Conservation (phyloP, 345 rosid species). For the Eutrema heterophyllum region DNA sequence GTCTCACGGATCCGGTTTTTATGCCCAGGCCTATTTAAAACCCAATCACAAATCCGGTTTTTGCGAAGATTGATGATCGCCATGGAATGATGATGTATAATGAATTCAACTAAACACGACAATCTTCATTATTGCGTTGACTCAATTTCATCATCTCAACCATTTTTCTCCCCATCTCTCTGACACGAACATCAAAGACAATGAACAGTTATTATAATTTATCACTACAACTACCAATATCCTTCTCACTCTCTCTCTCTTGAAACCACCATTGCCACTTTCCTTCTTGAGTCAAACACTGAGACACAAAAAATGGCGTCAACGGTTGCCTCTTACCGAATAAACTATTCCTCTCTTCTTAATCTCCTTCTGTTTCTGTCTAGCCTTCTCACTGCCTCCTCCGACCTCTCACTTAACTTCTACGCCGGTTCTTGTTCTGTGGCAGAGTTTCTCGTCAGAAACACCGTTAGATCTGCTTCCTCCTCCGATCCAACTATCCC, state of each 20-base stretch:
- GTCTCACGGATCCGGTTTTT: too few species aligned
- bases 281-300: not conserved
- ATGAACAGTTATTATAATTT: not conserved
- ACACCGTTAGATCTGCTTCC: slow-evolving; percentile 66
- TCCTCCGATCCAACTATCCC: slow-evolving; percentile 62
- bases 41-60: not conserved
- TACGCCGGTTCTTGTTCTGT: slow-evolving; percentile 62
- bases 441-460: slow-evolving; percentile 56
- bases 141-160: slow-evolving; percentile 9
- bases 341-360: slow-evolving; percentile 5
- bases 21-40: not conserved
- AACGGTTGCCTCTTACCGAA: slow-evolving; percentile 33
- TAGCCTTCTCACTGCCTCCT: slow-evolving; percentile 14
- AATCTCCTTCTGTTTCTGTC: slow-evolving; percentile 18
- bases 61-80: not conserved
- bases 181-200: slow-evolving; percentile 11
- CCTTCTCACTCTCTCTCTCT: not conserved
- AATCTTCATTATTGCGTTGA: slow-evolving; percentile 19
- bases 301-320: slow-evolving; percentile 8
- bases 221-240: not conserved
- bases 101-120: not conserved
- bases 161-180: not conserved
- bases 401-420: slow-evolving; percentile 50
- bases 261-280: not conserved
- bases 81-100: not conserved